A percentile compares a stretch with the other conserved stretches of the same genome.
Evolutionary conservation across 345 rosid genomes (phyloP).

Genomic region (Aurinia saxatilis): DNA sequence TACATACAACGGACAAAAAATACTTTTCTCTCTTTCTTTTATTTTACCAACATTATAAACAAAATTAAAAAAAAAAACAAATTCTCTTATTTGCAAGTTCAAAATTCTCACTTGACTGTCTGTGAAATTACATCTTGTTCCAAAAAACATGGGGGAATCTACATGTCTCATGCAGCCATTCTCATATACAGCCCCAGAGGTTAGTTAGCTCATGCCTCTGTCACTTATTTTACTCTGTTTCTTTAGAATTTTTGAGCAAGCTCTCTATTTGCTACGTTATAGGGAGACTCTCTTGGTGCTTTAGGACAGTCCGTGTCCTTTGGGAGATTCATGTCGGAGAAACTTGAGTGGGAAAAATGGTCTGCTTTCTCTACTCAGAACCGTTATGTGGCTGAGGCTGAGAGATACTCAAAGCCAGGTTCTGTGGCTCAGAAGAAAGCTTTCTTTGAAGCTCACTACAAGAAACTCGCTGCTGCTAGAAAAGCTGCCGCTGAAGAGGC

Average conservation of each 20-base stretch:
- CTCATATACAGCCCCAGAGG: conserved; percentile 72
- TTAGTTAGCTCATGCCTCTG: conserved; percentile 15
- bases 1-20: conserved; percentile 17
- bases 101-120: not conserved
- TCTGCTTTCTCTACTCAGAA: conserved; percentile 61
- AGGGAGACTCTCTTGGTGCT: conserved; percentile 56
- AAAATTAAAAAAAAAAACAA: no score
- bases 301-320: conserved; percentile 83
- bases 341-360: conserved; percentile 93
- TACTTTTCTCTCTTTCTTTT: no score
- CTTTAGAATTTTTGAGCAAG: not conserved
- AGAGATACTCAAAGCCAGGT: conserved; percentile 67
- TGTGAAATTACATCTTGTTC: conserved; percentile 1
- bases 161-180: conserved; percentile 84
- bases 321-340: conserved; percentile 82
- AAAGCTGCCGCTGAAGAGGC: conserved; percentile 59
- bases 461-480: conserved; percentile 67
- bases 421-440: conserved; percentile 90
- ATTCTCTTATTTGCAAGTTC: no score
- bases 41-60: no score
- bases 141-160: conserved; percentile 63
- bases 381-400: conserved; percentile 73
- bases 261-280: not conserved
- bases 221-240: conserved; percentile 2
- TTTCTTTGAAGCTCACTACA: conserved; percentile 84